Percentiles rank a stretch among this genome's conserved stretches.
Evolutionary conservation across 106 monocot species (phyloP).

Genomic region (Ottelia alismoides): DNA sequence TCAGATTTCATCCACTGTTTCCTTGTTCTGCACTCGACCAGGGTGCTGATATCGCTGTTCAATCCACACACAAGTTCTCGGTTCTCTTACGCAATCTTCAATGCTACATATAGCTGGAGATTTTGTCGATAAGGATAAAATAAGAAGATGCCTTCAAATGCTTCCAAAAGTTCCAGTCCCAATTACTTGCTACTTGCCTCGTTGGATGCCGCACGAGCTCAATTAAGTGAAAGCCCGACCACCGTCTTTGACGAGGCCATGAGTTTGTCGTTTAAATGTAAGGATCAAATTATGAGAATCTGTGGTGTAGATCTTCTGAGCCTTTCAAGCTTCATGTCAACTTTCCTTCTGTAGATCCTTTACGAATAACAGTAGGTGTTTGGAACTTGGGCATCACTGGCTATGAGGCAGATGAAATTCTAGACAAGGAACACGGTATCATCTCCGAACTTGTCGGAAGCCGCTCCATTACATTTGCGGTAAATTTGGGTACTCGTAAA

Average conservation of each 20-base stretch:
- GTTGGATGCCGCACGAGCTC: constrained; percentile 81
- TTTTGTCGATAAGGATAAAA: constrained; percentile 39
- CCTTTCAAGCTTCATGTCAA: constrained; percentile 24
- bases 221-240: constrained; percentile 31
- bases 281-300: constrained; percentile 18
- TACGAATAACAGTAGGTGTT: constrained; percentile 60
- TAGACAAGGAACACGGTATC: constrained; percentile 26
- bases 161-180: constrained; percentile 87
- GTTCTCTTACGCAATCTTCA: constrained; percentile 79
- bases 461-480: constrained; percentile 50
- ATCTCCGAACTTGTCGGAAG: constrained; percentile 47
- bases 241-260: constrained; percentile 33
- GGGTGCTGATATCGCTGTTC: constrained; percentile 73
- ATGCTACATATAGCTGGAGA: constrained; percentile 58
- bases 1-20: constrained; percentile 43
- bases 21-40: constrained; percentile 59
- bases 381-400: constrained; percentile 50
- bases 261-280: constrained; percentile 29
- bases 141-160: constrained; percentile 64
- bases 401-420: constrained; percentile 49
- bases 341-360: constrained; percentile 49
- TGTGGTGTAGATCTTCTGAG: constrained; percentile 42
- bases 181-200: constrained; percentile 81
- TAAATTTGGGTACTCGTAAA: constrained; percentile 57
- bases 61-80: constrained; percentile 83